Base-by-base conservation (phyloP, 345 rosid species). In the Citrus sp. region DNA sequence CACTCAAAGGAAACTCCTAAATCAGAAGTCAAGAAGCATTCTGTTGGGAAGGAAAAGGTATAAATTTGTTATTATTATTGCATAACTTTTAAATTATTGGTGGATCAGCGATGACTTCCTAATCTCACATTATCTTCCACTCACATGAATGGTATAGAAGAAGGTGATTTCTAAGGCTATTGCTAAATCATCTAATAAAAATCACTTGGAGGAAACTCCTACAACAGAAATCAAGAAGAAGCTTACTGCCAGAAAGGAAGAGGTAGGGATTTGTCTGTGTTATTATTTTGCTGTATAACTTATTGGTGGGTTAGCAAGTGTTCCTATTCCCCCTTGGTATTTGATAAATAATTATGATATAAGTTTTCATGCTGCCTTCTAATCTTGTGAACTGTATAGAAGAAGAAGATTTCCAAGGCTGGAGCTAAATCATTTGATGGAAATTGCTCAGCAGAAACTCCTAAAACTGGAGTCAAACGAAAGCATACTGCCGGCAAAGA, bases 21-120 rank as follows among this genome's bases (percentile, higher is more conserved):
- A 81, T 82, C 82, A 70, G 84, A 79, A 74, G 42, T 71, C 77
- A 83, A 81, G 77, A 83, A 65, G 69, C 84, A 70, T 32, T 59
- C 89, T 62, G 77, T 83, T n/a, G 78, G 81, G 77, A 88, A 85
- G 84, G 85, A 80, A 80, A 84, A 80, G 87, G 91, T 87, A 87
- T 67, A 71, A 40, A 67, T 37, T 35, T 67, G 30, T 70, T 55
- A 67, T 61, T 22, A 59, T n/a, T 22, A 19, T 59, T 66, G 9
- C 35, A 51, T 46, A 56, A 62, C 42, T 71, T 54, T 25, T 71
- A 30, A 19, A 38, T 71, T 82, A 28, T 75, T 42, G 58, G 63
- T 51, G 76, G 54, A 46, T 65, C 42, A 67, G 6, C 27, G 16
- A 5, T 56, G 56, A 30, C 58, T 37, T 74, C 69, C 66, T 34